Conservation (phyloP, 495 filamentous ascomycete genomes). For the Aspergillus homomorphus region DNA sequence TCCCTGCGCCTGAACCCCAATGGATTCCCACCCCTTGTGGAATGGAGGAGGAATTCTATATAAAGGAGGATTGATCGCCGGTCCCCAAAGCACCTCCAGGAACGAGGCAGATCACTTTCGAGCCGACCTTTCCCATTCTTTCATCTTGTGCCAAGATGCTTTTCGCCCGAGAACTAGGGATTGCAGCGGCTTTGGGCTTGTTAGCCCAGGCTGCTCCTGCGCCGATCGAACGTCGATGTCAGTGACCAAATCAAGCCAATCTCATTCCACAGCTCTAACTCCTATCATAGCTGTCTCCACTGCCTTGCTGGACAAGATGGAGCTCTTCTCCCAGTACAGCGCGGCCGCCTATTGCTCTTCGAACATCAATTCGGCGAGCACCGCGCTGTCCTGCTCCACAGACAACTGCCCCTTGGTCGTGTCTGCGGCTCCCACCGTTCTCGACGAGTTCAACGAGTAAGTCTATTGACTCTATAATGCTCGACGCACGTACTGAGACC, state of each 20-base stretch:
- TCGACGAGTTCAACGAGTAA: conserved; percentile 56
- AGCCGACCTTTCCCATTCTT: not conserved
- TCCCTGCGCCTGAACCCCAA: not conserved
- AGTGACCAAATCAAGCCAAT: not conserved
- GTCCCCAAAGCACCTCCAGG: not conserved
- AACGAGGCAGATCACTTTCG: not conserved
- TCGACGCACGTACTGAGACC: conserved; percentile 1
- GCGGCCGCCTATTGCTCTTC: conserved; percentile 61
- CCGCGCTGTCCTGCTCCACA: conserved; percentile 49
- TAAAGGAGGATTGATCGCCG: not conserved
- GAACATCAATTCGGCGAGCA: conserved; percentile 36
- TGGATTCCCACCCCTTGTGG: not conserved
- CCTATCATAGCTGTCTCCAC: conserved; percentile 10
- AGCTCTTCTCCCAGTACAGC: conserved; percentile 62
- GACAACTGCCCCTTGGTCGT: conserved; percentile 57
- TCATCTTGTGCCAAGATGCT: not conserved
- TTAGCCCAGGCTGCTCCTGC: conserved; percentile 7
- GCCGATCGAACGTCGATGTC: conserved; percentile 3
- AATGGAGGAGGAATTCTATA: not conserved
- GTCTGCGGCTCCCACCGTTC: conserved; percentile 47
- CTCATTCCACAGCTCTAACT: not conserved
- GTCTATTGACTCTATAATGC: not conserved
- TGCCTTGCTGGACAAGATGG: conserved; percentile 34
- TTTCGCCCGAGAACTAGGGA: not conserved
- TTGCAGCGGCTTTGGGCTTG: not conserved